Conservation (phyloP, 1,284 basidiomycete species). For the Heterobasidion annosum region DNA sequence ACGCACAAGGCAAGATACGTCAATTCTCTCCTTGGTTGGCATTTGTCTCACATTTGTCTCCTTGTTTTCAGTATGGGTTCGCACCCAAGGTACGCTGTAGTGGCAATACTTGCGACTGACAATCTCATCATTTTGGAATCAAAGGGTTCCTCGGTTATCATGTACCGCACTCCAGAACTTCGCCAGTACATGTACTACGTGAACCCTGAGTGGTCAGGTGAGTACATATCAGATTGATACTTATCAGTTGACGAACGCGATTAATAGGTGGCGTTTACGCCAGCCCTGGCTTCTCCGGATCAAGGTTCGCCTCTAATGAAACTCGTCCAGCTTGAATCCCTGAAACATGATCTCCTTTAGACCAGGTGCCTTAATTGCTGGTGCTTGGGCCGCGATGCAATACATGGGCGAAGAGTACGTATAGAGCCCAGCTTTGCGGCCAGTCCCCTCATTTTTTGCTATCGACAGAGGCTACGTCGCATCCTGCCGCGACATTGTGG, state of each 20-base stretch:
- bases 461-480: conserved; percentile 76
- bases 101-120: neutral
- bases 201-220: conserved; percentile 71
- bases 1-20: conserved; percentile 67
- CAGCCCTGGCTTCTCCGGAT: conserved; percentile 83
- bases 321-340: neutral
- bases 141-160: conserved; percentile 87
- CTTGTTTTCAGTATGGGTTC: conserved; percentile 58
- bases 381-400: conserved; percentile 94
- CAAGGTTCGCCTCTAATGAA: conserved; percentile 43
- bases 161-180: conserved; percentile 75
- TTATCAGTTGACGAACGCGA: conserved; percentile 4
- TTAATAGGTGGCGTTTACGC: conserved; percentile 66
- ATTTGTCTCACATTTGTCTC: conserved; percentile 3
- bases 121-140: neutral
- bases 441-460: conserved; percentile 2
- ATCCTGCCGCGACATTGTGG: conserved; percentile 82
- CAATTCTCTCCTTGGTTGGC: neutral
- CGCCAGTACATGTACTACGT: conserved; percentile 82
- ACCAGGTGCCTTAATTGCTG: conserved; percentile 89
- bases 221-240: conserved; percentile 8
- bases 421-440: neutral
- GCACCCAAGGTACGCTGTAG: conserved; percentile 58
- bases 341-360: conserved; percentile 28
- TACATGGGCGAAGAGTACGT: conserved; percentile 79